phyloP scores from a whole-genome alignment of 2,329 filamentous ascomycete genomes.

The Periconia digitata region DNA sequence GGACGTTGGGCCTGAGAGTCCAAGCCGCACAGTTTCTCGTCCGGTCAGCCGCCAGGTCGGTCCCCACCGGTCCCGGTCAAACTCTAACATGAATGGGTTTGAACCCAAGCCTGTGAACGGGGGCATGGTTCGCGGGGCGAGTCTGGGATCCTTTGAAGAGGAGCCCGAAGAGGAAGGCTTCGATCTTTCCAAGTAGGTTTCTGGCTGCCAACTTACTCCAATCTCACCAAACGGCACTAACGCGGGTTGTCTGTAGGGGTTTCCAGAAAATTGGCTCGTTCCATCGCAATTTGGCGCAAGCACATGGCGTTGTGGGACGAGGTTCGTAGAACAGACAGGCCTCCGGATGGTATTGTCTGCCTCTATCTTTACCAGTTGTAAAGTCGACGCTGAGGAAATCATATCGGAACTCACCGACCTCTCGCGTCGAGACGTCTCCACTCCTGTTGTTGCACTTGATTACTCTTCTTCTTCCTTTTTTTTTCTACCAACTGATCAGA shows the following conservation, averaged over 20 bases:
- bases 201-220: too few relatives aligned
- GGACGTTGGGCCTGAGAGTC: constrained; percentile 36
- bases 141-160: constrained; percentile 39
- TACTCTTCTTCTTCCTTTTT: too few relatives aligned
- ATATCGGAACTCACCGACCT: too few relatives aligned
- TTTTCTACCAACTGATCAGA: too few relatives aligned
- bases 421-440: too few relatives aligned
- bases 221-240: too few relatives aligned
- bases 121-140: constrained; percentile 39
- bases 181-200: constrained; percentile 52
- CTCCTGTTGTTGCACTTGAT: too few relatives aligned
- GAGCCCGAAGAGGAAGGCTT: constrained; percentile 50
- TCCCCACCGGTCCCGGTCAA: constrained; percentile 29
- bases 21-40: constrained; percentile 36
- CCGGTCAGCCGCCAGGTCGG: constrained; percentile 38
- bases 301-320: constrained; percentile 27
- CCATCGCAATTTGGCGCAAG: constrained; percentile 41
- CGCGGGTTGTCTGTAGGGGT: constrained; percentile 47
- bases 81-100: constrained; percentile 32
- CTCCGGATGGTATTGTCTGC: too few relatives aligned
- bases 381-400: too few relatives aligned
- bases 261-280: constrained; percentile 54
- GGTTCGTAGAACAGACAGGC: neutral
- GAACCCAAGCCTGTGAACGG: constrained; percentile 22
- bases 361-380: too few relatives aligned